phyloP scores from a whole-genome alignment of 139 green algal genomes.

The Yamagishiella unicocca region DNA sequence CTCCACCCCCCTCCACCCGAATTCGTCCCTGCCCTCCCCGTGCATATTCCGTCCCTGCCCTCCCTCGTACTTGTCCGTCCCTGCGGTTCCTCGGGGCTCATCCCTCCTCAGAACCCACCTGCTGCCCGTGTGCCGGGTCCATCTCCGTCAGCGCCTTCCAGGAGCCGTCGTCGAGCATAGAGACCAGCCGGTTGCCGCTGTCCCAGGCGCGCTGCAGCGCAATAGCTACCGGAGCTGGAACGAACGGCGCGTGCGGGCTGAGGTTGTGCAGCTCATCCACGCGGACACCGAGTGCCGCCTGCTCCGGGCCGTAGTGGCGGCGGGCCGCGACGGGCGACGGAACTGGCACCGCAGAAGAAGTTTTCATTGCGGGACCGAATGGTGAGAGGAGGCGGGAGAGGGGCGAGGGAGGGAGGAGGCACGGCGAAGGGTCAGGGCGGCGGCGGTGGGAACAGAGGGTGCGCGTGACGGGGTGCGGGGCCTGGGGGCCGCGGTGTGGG shows the following conservation, averaged over 20 bases:
- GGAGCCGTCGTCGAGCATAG: constrained; percentile 66
- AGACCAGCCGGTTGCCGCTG: constrained; percentile 70
- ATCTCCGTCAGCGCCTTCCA: constrained; percentile 57
- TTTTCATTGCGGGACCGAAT: no score
- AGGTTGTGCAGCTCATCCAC: constrained; percentile 77
- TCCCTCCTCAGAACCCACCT: constrained; percentile 8
- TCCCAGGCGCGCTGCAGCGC: constrained; percentile 78
- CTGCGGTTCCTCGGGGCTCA: no score
- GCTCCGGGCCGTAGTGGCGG: constrained; percentile 57
- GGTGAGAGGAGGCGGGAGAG: background rate
- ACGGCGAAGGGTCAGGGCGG: no score
- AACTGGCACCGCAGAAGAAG: no score
- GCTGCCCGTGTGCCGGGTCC: constrained; percentile 35
- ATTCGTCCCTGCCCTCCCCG: no score
- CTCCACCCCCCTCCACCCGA: no score
- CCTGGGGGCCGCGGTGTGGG: no score
- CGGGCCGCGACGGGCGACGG: background rate
- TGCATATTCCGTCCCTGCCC: no score
- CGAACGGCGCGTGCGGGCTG: constrained; percentile 59
- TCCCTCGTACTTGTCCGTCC: no score
- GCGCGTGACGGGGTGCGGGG: no score
- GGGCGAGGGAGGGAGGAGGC: background rate
- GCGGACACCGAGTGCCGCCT: constrained; percentile 69
- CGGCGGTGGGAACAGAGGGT: no score
- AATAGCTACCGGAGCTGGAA: constrained; percentile 66